These are phyloP conservation scores for Saccharum officinarum DNA, from an alignment of 176 grass and related monocot species.

Conservation along the genomic window DNA sequence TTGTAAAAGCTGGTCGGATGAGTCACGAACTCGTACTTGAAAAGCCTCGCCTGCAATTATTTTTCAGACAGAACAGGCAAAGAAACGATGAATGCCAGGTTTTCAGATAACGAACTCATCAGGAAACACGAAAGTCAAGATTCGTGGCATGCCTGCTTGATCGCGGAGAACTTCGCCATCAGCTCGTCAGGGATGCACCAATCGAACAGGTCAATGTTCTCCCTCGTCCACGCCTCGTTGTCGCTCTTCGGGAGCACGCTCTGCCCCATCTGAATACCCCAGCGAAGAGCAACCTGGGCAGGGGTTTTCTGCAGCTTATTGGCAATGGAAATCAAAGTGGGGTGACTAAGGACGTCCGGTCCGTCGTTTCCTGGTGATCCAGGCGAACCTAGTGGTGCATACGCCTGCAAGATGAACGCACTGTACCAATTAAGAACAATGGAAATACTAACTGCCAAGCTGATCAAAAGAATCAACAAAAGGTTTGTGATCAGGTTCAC, in stretches of 20 bases:
- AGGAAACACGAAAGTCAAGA: background rate
- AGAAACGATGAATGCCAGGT: background rate
- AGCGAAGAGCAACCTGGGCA: conserved; percentile 38
- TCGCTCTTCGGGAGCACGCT: conserved; percentile 54
- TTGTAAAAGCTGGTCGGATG: conserved; percentile 36
- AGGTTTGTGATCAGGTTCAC: too few relatives aligned
- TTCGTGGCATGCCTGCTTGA: conserved; percentile 26
- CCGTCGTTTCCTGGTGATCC: conserved; percentile 37
- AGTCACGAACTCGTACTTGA: conserved; percentile 31
- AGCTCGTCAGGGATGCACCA: conserved; percentile 47
- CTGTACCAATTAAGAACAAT: background rate
- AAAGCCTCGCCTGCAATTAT: conserved; percentile 39
- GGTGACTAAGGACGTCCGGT: conserved; percentile 32
- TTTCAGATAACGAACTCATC: background rate
- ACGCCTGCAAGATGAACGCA: conserved; percentile 34
- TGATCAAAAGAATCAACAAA: too few relatives aligned
- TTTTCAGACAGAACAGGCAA: background rate
- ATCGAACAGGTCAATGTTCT: conserved; percentile 44
- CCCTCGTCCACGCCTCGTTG: conserved; percentile 36
- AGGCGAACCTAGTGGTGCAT: conserved; percentile 48
- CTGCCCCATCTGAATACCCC: conserved; percentile 52
- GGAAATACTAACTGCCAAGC: too few relatives aligned
- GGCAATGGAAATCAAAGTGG: conserved; percentile 20
- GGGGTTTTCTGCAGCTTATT: conserved; percentile 38
- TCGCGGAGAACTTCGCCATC: conserved; percentile 28